A percentile compares a stretch with the other conserved stretches of the same genome.
Conservation (phyloP, 1,139 yeast species). For the Kurtzmaniella quercitrusa region DNA sequence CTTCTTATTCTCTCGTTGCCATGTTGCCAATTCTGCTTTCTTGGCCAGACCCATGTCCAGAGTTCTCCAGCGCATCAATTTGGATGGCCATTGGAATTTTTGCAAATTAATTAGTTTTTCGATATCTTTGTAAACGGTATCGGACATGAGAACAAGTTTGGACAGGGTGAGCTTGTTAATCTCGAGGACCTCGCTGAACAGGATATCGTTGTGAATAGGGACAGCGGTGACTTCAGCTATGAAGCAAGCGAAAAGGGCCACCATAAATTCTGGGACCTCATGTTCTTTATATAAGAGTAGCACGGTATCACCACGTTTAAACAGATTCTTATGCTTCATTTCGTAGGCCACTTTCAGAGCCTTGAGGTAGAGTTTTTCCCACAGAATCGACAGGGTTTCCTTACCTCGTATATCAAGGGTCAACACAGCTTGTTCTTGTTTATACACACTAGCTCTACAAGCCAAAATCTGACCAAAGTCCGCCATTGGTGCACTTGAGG, state of each 20-base stretch:
- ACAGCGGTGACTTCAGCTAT: slow-evolving; percentile 94
- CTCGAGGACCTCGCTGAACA: slow-evolving; percentile 61
- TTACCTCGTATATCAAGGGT: slow-evolving; percentile 77
- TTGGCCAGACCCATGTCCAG: slow-evolving; percentile 78
- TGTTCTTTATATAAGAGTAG: slow-evolving; percentile 77
- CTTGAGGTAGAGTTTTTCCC: slow-evolving; percentile 84
- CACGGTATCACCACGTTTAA: slow-evolving; percentile 80
- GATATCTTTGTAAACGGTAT: slow-evolving; percentile 64
- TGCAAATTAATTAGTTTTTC: slow-evolving; percentile 49
- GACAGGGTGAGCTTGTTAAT: slow-evolving; percentile 74
- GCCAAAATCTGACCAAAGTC: slow-evolving; percentile 70
- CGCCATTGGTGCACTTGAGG: slow-evolving; percentile 7
- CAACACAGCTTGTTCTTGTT: slow-evolving; percentile 67
- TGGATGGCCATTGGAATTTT: slow-evolving; percentile 39
- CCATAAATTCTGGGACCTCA: slow-evolving; percentile 81
- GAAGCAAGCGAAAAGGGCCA: slow-evolving; percentile 88
- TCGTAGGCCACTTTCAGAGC: slow-evolving; percentile 90
- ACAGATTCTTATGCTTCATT: slow-evolving; percentile 63
- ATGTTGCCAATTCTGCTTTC: slow-evolving; percentile 32
- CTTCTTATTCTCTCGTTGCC: slow-evolving; percentile 14
- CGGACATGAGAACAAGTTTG: slow-evolving; percentile 78
- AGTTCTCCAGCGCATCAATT: slow-evolving; percentile 72
- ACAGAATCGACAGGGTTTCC: slow-evolving; percentile 69
- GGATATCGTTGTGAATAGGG: slow-evolving; percentile 77
- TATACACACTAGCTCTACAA: slow-evolving; percentile 63